These are phyloP conservation scores for Exophiala dermatitidis DNA, from an alignment of 2,329 filamentous ascomycete species.

Conservation along the genomic window DNA sequence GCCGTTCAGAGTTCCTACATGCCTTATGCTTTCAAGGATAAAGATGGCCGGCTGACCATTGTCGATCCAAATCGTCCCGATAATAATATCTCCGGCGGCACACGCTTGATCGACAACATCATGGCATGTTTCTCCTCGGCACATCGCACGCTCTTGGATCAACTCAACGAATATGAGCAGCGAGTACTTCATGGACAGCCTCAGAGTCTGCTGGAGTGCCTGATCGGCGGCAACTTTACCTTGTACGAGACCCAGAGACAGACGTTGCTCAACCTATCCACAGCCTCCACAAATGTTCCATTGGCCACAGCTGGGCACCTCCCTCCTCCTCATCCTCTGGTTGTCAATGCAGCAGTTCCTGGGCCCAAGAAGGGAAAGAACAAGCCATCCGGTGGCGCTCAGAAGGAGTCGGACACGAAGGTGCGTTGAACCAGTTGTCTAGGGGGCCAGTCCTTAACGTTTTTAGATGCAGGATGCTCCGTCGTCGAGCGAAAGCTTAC, in stretches of 20 bases:
- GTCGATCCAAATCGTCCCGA: slow-evolving; percentile 78
- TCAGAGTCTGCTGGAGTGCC: slow-evolving; percentile 59
- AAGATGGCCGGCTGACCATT: slow-evolving; percentile 67
- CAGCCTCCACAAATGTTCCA: not conserved
- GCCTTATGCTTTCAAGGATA: slow-evolving; percentile 46
- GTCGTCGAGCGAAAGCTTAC: not conserved
- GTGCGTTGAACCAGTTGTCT: slow-evolving; percentile 8
- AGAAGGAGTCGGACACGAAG: not conserved
- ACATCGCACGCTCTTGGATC: slow-evolving; percentile 49
- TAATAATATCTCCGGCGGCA: slow-evolving; percentile 89
- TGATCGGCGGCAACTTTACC: slow-evolving; percentile 72
- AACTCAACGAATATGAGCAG: slow-evolving; percentile 44
- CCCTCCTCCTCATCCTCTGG: not conserved
- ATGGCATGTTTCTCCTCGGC: slow-evolving; percentile 63
- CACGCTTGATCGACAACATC: slow-evolving; percentile 61
- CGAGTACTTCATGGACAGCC: slow-evolving; percentile 25
- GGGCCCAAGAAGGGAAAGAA: not conserved
- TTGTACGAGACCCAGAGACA: slow-evolving; percentile 63
- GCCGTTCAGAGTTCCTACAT: slow-evolving; percentile 13
- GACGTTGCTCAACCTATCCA: slow-evolving; percentile 49
- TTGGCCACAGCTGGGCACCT: not conserved
- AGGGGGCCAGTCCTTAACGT: slow-evolving; percentile 6
- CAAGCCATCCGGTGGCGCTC: not conserved
- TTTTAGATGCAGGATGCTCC: slow-evolving; percentile 2
- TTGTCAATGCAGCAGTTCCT: not conserved